A percentile compares a stretch with the other conserved stretches of the same genome.
Evolutionary conservation across 139 green algal genomes (phyloP).

Genomic region (Raphidocelis subcapitata): DNA sequence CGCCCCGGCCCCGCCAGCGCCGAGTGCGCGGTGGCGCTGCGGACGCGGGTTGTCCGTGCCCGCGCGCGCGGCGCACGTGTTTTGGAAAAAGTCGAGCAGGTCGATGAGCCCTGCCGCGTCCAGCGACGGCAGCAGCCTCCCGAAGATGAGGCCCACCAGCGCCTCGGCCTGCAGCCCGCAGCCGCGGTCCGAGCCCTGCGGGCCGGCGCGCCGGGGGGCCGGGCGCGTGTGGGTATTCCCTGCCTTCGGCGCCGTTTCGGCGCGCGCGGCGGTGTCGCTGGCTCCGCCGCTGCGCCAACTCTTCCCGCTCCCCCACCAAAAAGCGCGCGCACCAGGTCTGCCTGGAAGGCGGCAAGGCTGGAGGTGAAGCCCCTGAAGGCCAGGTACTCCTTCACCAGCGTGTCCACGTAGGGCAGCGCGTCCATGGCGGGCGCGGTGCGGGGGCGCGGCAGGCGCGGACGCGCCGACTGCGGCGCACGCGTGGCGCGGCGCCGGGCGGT

Average conservation of each 20-base stretch:
- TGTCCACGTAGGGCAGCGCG: conserved; percentile 54
- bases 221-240: too few relatives aligned
- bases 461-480: too few relatives aligned
- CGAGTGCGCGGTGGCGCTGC: too few relatives aligned
- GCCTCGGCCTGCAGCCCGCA: conserved; percentile 23
- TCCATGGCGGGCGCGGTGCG: too few relatives aligned
- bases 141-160: conserved; percentile 22
- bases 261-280: background rate
- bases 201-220: background rate
- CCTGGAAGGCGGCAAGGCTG: conserved; percentile 33
- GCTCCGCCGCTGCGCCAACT: background rate
- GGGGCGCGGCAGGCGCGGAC: too few relatives aligned
- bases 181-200: conserved; percentile 12
- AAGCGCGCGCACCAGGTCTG: background rate
- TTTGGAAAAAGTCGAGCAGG: conserved; percentile 18
- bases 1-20: too few relatives aligned
- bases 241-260: too few relatives aligned
- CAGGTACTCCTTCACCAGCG: conserved; percentile 61
- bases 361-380: conserved; percentile 55
- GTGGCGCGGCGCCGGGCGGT: too few relatives aligned
- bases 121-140: conserved; percentile 21
- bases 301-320: background rate
- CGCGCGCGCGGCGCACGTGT: too few relatives aligned
- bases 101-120: conserved; percentile 11
- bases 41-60: too few relatives aligned